Base-by-base conservation (phyloP, 306 rosid genomes). In the Begonia loranthoides region DNA sequence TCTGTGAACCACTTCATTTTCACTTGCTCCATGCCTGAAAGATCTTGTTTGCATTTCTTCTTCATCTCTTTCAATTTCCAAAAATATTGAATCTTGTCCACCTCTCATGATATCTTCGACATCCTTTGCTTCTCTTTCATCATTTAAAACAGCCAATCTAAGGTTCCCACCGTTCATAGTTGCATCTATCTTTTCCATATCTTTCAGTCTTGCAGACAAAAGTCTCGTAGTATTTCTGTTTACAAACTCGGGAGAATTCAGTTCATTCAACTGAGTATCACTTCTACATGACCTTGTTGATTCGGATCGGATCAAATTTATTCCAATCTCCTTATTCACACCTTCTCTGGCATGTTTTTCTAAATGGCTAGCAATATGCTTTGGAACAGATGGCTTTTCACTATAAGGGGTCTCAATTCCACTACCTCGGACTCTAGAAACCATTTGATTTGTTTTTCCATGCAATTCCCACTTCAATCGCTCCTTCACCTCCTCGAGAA, bases 401-500 rank as follows among this genome's bases (percentile, higher is more conserved):
- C 73, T 78, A 63, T 41, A 70, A 50, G 84, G 86, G 41, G 88
- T 65, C 79, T 82, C 96, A 53, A 90, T 76, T 60, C 88, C 95
- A 67, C 84, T 83, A 66, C 94, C 94, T 49, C 84, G 76, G 58
- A 72, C 82, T 58, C 60, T 77, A 52, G 66, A 72, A 67, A 78
- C 74, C 64, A 49, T 82, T 71, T 62, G 73, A 34, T 56, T 69
- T 60, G 55, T 65, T 68, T 80, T 80, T 50, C 96, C 96, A 63
- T 76, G 82, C 55, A 76, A 72, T 68, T 92, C 99, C 43, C 75
- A 78, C 66, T 71, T 83, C 65, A 92, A 70, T 54, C 88, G 76
- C 65, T 83, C 93, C 73, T 68, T 86, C 61, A 92, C 99, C 77
- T 92, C 99, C 69, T 80, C 82, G 19, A 92, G 95, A 69, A 92